A percentile compares a stretch with the other conserved stretches of the same genome.
phyloP scores from a whole-genome alignment of 2,329 filamentous ascomycete genomes.

The Neopestalotiopsis rosae region DNA sequence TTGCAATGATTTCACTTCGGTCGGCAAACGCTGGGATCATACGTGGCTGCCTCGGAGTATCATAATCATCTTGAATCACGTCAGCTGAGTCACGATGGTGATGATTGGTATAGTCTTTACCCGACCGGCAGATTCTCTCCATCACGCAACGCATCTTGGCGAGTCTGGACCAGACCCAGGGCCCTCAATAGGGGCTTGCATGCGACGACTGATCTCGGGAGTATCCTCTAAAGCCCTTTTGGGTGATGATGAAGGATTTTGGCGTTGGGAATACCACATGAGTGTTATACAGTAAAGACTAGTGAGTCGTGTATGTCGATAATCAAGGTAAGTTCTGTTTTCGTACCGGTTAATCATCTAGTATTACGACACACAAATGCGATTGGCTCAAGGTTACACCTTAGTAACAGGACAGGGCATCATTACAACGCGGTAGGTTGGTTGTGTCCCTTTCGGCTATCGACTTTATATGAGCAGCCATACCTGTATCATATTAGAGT shows the following conservation, averaged over 20 bases:
- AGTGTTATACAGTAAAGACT: no score
- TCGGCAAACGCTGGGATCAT: not conserved
- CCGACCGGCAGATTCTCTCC: not conserved
- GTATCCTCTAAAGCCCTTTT: no score
- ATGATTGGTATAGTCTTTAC: not conserved
- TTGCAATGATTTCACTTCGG: conserved; percentile 24
- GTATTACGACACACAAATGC: no score
- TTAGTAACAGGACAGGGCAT: not conserved
- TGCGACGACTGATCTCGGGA: not conserved
- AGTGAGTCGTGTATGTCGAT: no score
- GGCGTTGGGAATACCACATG: no score
- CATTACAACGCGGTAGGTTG: not conserved
- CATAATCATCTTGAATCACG: not conserved
- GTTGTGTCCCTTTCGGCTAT: not conserved
- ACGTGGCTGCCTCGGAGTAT: not conserved
- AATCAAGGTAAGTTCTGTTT: no score
- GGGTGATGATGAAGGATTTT: no score
- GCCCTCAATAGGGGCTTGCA: not conserved
- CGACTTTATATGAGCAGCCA: not conserved
- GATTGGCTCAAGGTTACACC: not conserved
- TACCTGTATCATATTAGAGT: not conserved
- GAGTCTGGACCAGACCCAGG: not conserved
- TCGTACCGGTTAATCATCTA: no score
- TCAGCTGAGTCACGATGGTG: not conserved
- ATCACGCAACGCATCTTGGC: not conserved